Evolutionary conservation across 805 yeast species (phyloP).

Genomic region (Metschnikowia lochheadii): DNA sequence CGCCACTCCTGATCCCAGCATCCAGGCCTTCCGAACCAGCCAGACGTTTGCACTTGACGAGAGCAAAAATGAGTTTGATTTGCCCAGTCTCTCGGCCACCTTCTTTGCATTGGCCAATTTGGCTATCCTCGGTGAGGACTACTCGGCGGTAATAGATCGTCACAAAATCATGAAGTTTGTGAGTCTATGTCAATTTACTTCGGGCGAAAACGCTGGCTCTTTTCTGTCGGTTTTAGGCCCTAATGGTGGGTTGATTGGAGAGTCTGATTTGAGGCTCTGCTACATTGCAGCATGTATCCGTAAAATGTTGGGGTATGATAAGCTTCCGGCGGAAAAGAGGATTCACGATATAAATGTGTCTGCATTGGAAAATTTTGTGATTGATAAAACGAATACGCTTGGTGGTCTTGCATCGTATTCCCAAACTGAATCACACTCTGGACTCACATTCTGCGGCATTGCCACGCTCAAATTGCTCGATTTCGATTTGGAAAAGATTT

Average conservation of each 20-base stretch:
- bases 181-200: slow-evolving; percentile 48
- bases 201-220: slow-evolving; percentile 30
- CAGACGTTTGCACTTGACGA: slow-evolving; percentile 35
- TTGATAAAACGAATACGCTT: slow-evolving; percentile 33
- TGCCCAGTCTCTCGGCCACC: slow-evolving; percentile 70
- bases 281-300: slow-evolving; percentile 70
- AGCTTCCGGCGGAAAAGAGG: slow-evolving; percentile 19
- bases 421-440: slow-evolving; percentile 73
- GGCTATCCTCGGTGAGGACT: slow-evolving; percentile 46
- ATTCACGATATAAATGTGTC: slow-evolving; percentile 41
- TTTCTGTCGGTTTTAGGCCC: slow-evolving; percentile 31
- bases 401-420: slow-evolving; percentile 69
- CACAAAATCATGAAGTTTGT: slow-evolving; percentile 57
- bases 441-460: slow-evolving; percentile 80
- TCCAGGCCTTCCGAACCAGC: slow-evolving; percentile 55
- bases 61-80: slow-evolving; percentile 40
- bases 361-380: slow-evolving; percentile 33
- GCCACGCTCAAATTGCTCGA: slow-evolving; percentile 49
- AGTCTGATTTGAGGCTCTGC: slow-evolving; percentile 67
- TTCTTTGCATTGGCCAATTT: slow-evolving; percentile 65
- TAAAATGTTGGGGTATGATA: slow-evolving; percentile 43
- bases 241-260: slow-evolving; percentile 45
- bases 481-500: slow-evolving; percentile 17
- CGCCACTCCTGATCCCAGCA: slow-evolving; percentile 32
- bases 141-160: slow-evolving; percentile 27